Conservation (phyloP, 2,329 filamentous ascomycete genomes). For the Hypomyces perniciosus region DNA sequence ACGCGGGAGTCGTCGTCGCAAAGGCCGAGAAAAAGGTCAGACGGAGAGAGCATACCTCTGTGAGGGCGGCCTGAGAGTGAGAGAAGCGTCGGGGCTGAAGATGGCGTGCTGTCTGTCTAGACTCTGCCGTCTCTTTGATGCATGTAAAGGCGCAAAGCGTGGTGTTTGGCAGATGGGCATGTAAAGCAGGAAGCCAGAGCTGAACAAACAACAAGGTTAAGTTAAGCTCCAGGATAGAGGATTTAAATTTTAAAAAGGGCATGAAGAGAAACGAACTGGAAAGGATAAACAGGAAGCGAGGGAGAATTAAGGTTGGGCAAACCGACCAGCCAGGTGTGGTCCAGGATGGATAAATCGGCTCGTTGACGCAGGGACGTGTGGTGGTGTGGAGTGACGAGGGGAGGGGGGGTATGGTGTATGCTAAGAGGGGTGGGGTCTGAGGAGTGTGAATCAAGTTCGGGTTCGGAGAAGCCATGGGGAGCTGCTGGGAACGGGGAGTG, state of each 20-base stretch:
- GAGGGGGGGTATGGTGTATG: not conserved
- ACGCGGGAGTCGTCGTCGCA: slow-evolving; percentile 12
- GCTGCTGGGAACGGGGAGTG: not conserved
- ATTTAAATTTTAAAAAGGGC: slow-evolving; percentile 7
- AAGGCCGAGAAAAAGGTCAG: slow-evolving; percentile 18
- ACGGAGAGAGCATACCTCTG: slow-evolving; percentile 4
- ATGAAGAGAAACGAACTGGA: not conserved
- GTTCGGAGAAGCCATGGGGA: not conserved
- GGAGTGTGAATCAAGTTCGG: slow-evolving; percentile 1
- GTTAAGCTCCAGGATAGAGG: slow-evolving; percentile 5
- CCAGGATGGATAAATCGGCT: slow-evolving; percentile 15
- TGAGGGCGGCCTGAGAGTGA: not conserved
- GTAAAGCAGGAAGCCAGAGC: not conserved
- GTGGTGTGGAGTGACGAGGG: slow-evolving; percentile 4
- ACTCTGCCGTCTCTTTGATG: too few relatives aligned
- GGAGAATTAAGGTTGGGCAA: slow-evolving; percentile 15
- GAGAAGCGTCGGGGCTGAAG: not conserved
- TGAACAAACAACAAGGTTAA: slow-evolving; percentile 12
- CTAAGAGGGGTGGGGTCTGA: slow-evolving; percentile 2
- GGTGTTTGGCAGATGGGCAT: not conserved
- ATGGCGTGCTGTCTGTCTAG: not conserved
- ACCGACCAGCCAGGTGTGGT: slow-evolving; percentile 11
- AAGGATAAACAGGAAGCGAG: slow-evolving; percentile 9
- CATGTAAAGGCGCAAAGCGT: not conserved
- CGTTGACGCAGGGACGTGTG: slow-evolving; percentile 14